These are phyloP conservation scores for Trichocladium uniseriatum DNA, from an alignment of 495 filamentous ascomycete genomes.

Conservation along the genomic window DNA sequence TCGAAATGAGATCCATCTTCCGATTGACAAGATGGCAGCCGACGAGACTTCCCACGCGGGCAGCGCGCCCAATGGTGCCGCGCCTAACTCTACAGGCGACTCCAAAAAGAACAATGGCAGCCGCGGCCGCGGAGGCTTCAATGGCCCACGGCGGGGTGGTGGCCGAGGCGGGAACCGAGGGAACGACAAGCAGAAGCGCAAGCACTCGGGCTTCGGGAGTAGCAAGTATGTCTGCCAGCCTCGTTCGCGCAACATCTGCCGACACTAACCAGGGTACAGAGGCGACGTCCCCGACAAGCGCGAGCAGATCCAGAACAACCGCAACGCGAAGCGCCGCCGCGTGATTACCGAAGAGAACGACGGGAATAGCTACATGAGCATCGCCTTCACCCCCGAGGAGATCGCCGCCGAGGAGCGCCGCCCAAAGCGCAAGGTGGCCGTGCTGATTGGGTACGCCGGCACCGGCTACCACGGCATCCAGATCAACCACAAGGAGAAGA, in stretches of 20 bases:
- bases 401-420: conserved; percentile 73
- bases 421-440: conserved; percentile 92
- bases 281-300: conserved; percentile 46
- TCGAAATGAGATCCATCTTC: conserved; percentile 6
- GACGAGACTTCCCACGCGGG: conserved; percentile 11
- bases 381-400: conserved; percentile 51
- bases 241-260: conserved; percentile 8
- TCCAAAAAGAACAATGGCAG: conserved; percentile 13
- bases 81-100: not conserved
- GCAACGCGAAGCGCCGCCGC: conserved; percentile 46
- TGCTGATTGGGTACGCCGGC: conserved; percentile 89
- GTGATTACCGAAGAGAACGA: conserved; percentile 35
- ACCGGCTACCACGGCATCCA: conserved; percentile 98
- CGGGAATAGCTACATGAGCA: conserved; percentile 34
- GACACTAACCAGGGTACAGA: conserved; percentile 22
- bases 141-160: not conserved
- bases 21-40: conserved; percentile 15
- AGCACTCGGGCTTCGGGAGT: conserved; percentile 16
- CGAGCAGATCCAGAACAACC: conserved; percentile 47
- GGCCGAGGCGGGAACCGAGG: conserved; percentile 11
- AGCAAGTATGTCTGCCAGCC: conserved; percentile 16
- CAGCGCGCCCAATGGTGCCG: not conserved
- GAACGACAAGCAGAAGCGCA: conserved; percentile 17
- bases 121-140: conserved; percentile 1
- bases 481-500: conserved; percentile 67